Conservation (phyloP, 1,284 basidiomycete genomes). For the Chalciporus sp. region DNA sequence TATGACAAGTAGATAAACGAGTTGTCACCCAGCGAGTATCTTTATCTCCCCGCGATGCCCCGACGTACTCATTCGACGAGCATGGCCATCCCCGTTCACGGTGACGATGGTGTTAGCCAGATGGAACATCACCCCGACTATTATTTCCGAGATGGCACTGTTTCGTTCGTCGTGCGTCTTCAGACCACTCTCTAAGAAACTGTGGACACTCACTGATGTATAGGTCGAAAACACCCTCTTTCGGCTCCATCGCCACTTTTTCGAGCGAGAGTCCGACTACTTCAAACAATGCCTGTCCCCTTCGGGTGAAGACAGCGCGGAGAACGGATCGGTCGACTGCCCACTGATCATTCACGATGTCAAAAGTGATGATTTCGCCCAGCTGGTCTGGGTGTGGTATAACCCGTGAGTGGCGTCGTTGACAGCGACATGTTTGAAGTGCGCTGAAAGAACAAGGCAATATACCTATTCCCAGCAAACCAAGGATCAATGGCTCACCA, state of each 20-base stretch:
- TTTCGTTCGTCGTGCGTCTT: conserved; percentile 20
- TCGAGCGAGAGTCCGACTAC: conserved; percentile 55
- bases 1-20: conserved; percentile 19
- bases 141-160: conserved; percentile 22
- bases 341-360: conserved; percentile 49
- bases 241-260: conserved; percentile 57
- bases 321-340: conserved; percentile 41
- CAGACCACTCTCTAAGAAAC: conserved; percentile 3
- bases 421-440: conserved; percentile 5
- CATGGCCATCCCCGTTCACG: conserved; percentile 6
- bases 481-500: conserved; percentile 54
- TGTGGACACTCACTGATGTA: neutral
- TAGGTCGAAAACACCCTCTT: conserved; percentile 52
- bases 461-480: conserved; percentile 26
- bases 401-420: conserved; percentile 51
- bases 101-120: neutral
- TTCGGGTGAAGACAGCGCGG: conserved; percentile 32
- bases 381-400: conserved; percentile 65
- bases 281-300: conserved; percentile 49
- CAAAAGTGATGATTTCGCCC: conserved; percentile 50
- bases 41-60: neutral
- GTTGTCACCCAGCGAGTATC: neutral
- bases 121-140: conserved; percentile 12
- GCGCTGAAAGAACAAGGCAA: conserved; percentile 48
- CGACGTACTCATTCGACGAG: neutral